Evolutionary conservation across 176 grass and related monocot species (phyloP), one percentile per base, ranked within the genome.

Genomic region (Leersia perrieri): DNA sequence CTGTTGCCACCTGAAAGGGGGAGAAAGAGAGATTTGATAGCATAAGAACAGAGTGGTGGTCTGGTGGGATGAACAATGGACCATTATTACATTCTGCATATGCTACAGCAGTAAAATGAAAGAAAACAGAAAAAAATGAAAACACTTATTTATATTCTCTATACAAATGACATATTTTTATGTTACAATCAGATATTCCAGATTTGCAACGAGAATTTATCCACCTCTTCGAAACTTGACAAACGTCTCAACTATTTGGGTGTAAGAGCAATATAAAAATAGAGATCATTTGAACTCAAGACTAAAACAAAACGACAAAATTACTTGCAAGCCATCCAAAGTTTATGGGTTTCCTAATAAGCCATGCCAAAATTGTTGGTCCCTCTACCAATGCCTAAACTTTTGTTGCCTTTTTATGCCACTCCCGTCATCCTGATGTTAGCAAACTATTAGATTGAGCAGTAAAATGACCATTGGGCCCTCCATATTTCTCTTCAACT

Each of bases 1-100:
- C 47, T 93, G 96, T 77, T 99, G 96, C 96, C 96, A 99, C 87
- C 96, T 99, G 79, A 78, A 89, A 93, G 71, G 36, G 15, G 25
- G 87, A 63, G 51, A 70, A 11, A 14, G 11, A 34, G 47, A 65
- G 12, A 12, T 45, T 63, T 42, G 26, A 62, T 61, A 63, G 72
- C 40, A 65, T 40, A 29, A 55, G 42, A 73, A 65, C 25, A 6
- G 34, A 20, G 51, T 2, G 1, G 51, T 57, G 51, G 22, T 1
- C 12, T 29, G 60, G 33, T 5, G 31, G 34, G 62, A 81, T 33
- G 35, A 70, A 71, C 33, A 35, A 5, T 22, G 14, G 9, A 70
- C 9, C 53, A 36, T 2, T 34, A 74, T 10, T 40, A n/a, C 32
- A 67, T 55, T 11, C 32, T 11, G 49, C 12, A 76, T 6, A 58